Evolutionary conservation across 768 basidiomycete genomes (phyloP), one percentile per base, ranked within the genome.

Genomic region (Xerocomus potaroensis): DNA sequence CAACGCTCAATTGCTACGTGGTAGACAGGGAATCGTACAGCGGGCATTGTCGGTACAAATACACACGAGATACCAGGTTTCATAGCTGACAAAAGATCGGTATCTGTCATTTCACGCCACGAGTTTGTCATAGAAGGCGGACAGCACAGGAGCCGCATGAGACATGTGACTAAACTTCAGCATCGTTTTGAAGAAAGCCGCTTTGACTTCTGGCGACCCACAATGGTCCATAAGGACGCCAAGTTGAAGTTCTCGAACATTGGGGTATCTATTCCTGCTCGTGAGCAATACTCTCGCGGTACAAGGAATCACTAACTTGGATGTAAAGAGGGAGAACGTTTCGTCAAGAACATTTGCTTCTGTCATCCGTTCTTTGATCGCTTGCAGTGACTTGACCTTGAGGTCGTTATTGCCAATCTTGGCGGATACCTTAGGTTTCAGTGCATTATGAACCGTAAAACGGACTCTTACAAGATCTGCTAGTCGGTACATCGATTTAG

Each of bases 401-500:
- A 61, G 60, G n/a, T 9, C 40, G 18, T 48, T n/a, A 21, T 62
- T 23, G 9, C 33, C 54, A 10, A 61, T 12, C 60, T 61, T 34
- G 29, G 3, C n/a, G 6, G 30, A 27, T 12, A 21, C 0, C 2
- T 37, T 16, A 44, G 34, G n/a, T n/a, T 8, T 19, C 14, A 21
- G 16, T 3, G 16, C 24, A 42, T 26, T 22, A 36, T 15, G 16
- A 5, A 22, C 30, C 7, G 22, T 8, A 18, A 21, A 23, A 23
- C 18, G 8, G 7, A 44, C n/a, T 2, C 52, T 48, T 19, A 65
- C 68, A n/a, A 67, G 64, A 19, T 55, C 40, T 5, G 69, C 67
- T 0, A 69, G 48, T 42, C 64, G 63, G 26, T 68, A 69, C 65
- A 69, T 69, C 0, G 68, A 69, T 54, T 68, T 69, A 8, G 68